Percentiles rank a stretch among this genome's conserved stretches.
Conservation (phyloP, 1,139 yeast species). For the Komagataea norvegica region DNA sequence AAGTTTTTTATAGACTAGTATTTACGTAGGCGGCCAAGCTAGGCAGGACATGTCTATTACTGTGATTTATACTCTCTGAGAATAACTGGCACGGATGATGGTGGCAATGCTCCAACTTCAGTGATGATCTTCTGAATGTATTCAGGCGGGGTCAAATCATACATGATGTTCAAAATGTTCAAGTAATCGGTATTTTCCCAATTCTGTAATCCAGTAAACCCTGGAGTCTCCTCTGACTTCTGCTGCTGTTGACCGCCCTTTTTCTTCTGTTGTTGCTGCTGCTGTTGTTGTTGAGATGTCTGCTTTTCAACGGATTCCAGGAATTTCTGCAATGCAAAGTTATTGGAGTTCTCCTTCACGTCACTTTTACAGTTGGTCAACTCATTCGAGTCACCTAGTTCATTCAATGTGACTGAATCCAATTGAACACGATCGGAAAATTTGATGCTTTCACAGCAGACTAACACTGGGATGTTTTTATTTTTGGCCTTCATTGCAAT, state of each 20-base stretch:
- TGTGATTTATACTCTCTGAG: constrained; percentile 73
- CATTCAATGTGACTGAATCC: constrained; percentile 91
- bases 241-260: constrained; percentile 22
- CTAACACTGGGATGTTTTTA: constrained; percentile 87
- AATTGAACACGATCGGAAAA: constrained; percentile 94
- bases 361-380: constrained; percentile 41
- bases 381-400: constrained; percentile 82
- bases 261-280: constrained; percentile 26
- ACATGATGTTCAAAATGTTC: constrained; percentile 78
- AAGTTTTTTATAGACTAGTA: neutral
- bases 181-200: constrained; percentile 64
- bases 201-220: constrained; percentile 40
- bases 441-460: constrained; percentile 92
- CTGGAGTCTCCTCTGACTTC: constrained; percentile 17
- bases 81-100: constrained; percentile 95
- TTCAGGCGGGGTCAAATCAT: constrained; percentile 92
- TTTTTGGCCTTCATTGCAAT: constrained; percentile 88
- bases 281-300: constrained; percentile 27
- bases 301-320: constrained; percentile 35
- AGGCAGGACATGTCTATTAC: too few species aligned
- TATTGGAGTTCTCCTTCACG: constrained; percentile 56
- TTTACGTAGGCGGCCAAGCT: too few species aligned
- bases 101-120: constrained; percentile 93
- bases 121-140: constrained; percentile 93
- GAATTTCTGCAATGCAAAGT: constrained; percentile 64